Conservation (phyloP, 257 asterid species). For the Solanum arcanum region DNA sequence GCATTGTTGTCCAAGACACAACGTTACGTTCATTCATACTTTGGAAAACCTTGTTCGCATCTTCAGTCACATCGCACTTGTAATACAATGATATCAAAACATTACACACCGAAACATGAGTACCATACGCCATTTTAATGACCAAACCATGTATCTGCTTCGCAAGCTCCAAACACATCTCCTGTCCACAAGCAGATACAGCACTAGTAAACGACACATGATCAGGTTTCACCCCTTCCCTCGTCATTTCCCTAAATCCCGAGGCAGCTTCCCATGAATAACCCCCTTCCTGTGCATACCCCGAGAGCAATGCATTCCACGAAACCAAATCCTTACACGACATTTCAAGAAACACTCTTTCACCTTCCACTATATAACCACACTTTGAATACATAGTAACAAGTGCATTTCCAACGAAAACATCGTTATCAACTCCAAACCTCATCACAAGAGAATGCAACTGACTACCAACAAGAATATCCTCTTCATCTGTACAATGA, state of each 20-base stretch:
- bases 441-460: conserved; percentile 45
- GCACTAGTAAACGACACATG: conserved; percentile 71
- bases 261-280: conserved; percentile 38
- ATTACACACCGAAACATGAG: conserved; percentile 69
- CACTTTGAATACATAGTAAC: conserved; percentile 65
- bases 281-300: conserved; percentile 72
- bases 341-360: conserved; percentile 47
- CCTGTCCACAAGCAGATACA: conserved; percentile 74
- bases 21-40: conserved; percentile 43
- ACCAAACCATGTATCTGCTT: conserved; percentile 56
- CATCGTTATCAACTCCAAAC: conserved; percentile 42
- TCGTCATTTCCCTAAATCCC: conserved; percentile 51
- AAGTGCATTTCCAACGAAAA: conserved; percentile 67
- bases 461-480: conserved; percentile 47
- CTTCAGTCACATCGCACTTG: conserved; percentile 39
- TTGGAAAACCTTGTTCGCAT: conserved; percentile 41
- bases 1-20: conserved; percentile 91
- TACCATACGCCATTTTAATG: conserved; percentile 41
- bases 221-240: conserved; percentile 39
- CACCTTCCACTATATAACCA: conserved; percentile 46
- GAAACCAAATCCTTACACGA: conserved; percentile 61
- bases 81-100: conserved; percentile 71
- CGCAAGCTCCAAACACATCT: conserved; percentile 51
- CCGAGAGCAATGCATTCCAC: conserved; percentile 86
- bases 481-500: conserved; percentile 46